Base-by-base conservation (phyloP, 2,329 filamentous ascomycete genomes). In the Botryotinia narcissicola region DNA sequence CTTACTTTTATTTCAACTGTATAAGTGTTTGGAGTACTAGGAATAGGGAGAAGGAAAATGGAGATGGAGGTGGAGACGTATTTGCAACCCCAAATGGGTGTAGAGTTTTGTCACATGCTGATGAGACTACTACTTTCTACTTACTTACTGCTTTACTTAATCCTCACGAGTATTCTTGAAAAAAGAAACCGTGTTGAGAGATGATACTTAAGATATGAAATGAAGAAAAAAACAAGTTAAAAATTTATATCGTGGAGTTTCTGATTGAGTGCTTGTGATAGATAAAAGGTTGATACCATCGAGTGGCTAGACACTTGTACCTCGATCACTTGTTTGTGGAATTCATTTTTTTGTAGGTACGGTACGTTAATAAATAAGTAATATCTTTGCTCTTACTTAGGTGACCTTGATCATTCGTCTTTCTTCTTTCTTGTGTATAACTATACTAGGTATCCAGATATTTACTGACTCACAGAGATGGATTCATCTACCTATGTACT, bases 221-320 rank as follows among this genome's bases (percentile, higher is more conserved):
- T 57, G 66, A 68, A 9, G n/a, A n/a, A 69, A 69, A 69, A 69
- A 57, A 69, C 66, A 69, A 57, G n/a, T 42, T 20, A 51, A 69
- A 69, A 57, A 32, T 42, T 57, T 32, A 57, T 57, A 32, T 10
- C 0, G 4, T 62, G 16, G 16, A 12, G 3, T 40, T n/a, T 40
- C 14, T 62, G 37, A 18, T 40, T n/a, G 25, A 54, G 22, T 61
- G 22, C 35, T 61, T 61, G 12, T 61, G 20, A 32, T 29, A 6
- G 29, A 57, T 32, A 4, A 9, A 16, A 57, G 5, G 7, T 57
- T 57, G 14, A 29, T 57, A n/a, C n/a, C 0, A 18, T 18, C 14
- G 1, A 54, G 51, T 54, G n/a, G n/a, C 51, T 29, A 29, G 51
- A 8, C 29, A 29, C 16, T 54, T 54, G 12, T 54, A 16, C 12